A percentile compares a stretch with the other conserved stretches of the same genome.
Evolutionary conservation across 257 asterid genomes (phyloP).

Genomic region (Solanum piurae): DNA sequence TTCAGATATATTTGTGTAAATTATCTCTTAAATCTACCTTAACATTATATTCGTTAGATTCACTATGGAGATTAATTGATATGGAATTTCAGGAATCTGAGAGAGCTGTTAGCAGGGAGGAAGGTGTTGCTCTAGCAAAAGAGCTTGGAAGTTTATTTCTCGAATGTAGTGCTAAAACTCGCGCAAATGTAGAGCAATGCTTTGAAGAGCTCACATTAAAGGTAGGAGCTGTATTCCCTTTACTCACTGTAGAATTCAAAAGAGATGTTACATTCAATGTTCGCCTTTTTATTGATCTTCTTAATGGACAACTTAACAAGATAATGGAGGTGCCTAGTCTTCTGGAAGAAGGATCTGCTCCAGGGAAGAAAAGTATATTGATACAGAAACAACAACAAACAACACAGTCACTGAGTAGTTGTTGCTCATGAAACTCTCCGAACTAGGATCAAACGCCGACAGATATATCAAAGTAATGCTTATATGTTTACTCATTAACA

Average conservation of each 20-base stretch:
- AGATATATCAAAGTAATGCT: not conserved
- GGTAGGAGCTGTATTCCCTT: conserved; percentile 14
- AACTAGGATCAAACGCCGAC: not conserved
- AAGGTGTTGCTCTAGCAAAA: conserved; percentile 44
- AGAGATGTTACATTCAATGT: not conserved
- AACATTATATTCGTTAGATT: not conserved
- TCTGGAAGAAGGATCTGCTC: conserved; percentile 64
- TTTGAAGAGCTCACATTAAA: conserved; percentile 51
- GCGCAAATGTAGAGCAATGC: conserved; percentile 46
- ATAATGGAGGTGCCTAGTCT: conserved; percentile 87
- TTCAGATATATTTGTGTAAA: too few relatives aligned
- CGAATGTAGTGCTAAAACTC: conserved; percentile 58
- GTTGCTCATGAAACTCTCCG: conserved; percentile 47
- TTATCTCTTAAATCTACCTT: too few relatives aligned
- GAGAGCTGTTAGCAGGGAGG: conserved; percentile 48
- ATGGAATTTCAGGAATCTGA: conserved; percentile 39
- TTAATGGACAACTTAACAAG: conserved; percentile 18
- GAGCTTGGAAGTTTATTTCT: conserved; percentile 50
- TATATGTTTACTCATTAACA: not conserved
- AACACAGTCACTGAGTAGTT: conserved; percentile 20
- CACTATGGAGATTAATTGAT: not conserved
- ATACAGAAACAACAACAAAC: conserved; percentile 63
- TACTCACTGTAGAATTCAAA: not conserved
- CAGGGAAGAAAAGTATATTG: conserved; percentile 60
- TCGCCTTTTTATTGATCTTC: not conserved